Percentiles rank a stretch among this genome's conserved stretches.
phyloP scores from a whole-genome alignment of 345 rosid genomes.

The Geranium brycei region DNA sequence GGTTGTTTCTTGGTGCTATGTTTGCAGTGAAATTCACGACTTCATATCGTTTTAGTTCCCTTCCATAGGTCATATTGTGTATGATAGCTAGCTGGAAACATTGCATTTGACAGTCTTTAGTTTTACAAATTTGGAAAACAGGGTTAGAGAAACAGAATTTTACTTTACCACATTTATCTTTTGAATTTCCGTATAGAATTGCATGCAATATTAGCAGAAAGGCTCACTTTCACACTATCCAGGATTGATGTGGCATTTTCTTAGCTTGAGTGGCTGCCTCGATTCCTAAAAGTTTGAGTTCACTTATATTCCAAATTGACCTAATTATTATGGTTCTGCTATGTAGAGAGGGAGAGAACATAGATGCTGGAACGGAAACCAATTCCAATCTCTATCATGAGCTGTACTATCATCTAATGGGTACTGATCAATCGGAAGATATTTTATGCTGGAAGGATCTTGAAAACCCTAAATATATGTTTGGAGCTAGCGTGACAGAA shows the following conservation, averaged over 20 bases:
- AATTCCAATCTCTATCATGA: slow-evolving; percentile 69
- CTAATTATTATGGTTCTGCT: slow-evolving; percentile 2
- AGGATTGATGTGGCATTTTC: background rate
- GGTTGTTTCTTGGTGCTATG: background rate
- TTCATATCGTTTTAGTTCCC: too few relatives aligned
- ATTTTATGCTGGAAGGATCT: slow-evolving; percentile 81
- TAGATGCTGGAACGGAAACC: slow-evolving; percentile 95
- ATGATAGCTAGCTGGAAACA: background rate
- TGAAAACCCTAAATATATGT: slow-evolving; percentile 55
- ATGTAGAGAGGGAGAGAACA: slow-evolving; percentile 56
- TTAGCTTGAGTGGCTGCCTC: too few relatives aligned
- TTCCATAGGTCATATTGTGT: too few relatives aligned
- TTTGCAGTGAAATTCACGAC: background rate
- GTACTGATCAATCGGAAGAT: slow-evolving; percentile 71
- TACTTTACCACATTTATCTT: too few relatives aligned
- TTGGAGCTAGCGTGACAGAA: slow-evolving; percentile 49
- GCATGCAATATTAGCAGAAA: background rate
- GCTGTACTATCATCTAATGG: slow-evolving; percentile 68
- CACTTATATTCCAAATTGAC: background rate
- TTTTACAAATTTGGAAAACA: too few relatives aligned
- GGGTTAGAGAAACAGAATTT: background rate
- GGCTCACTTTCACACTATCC: background rate
- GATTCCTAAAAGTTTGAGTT: background rate
- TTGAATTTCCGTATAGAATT: background rate
- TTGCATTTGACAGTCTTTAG: background rate